phyloP scores from a whole-genome alignment of 495 filamentous ascomycete genomes.

The Saxophila tyrrhenica region DNA sequence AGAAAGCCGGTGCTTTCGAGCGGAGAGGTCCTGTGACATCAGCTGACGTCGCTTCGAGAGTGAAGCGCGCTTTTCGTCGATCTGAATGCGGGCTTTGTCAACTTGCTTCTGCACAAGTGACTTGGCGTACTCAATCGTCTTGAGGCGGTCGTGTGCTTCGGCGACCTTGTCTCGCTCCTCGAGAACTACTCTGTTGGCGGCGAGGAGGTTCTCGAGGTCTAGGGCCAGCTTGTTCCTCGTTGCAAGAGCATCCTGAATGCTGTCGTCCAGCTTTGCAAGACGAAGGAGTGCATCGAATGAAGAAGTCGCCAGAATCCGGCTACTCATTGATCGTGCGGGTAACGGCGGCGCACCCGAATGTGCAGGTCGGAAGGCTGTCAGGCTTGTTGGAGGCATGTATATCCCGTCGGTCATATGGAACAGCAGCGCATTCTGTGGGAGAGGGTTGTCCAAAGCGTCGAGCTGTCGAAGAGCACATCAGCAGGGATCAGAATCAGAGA shows the following conservation, averaged over 20 bases:
- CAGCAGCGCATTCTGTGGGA: constrained; percentile 73
- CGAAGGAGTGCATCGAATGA: constrained; percentile 89
- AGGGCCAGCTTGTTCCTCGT: constrained; percentile 62
- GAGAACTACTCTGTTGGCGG: constrained; percentile 38
- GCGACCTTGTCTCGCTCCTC: constrained; percentile 41
- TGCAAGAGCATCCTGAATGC: constrained; percentile 77
- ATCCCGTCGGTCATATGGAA: constrained; percentile 84
- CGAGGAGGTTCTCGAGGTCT: constrained; percentile 66
- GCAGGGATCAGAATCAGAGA: too few relatives aligned
- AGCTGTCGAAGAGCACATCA: constrained; percentile 35
- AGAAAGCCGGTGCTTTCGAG: not conserved
- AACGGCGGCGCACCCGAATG: constrained; percentile 23
- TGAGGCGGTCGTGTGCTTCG: constrained; percentile 51
- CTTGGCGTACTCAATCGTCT: constrained; percentile 36
- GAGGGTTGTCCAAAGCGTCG: constrained; percentile 61
- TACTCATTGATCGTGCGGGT: constrained; percentile 8
- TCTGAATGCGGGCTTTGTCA: constrained; percentile 39
- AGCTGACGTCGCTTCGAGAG: constrained; percentile 48
- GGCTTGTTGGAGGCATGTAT: constrained; percentile 60
- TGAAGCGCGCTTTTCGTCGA: constrained; percentile 40
- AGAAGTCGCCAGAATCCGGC: constrained; percentile 46
- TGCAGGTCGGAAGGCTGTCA: constrained; percentile 20
- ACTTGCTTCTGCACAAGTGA: constrained; percentile 55
- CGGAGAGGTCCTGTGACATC: constrained; percentile 41
- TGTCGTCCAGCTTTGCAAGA: constrained; percentile 78